Evolutionary conservation across 345 rosid species (phyloP).

Genomic region (Sisymbrium altissimum): DNA sequence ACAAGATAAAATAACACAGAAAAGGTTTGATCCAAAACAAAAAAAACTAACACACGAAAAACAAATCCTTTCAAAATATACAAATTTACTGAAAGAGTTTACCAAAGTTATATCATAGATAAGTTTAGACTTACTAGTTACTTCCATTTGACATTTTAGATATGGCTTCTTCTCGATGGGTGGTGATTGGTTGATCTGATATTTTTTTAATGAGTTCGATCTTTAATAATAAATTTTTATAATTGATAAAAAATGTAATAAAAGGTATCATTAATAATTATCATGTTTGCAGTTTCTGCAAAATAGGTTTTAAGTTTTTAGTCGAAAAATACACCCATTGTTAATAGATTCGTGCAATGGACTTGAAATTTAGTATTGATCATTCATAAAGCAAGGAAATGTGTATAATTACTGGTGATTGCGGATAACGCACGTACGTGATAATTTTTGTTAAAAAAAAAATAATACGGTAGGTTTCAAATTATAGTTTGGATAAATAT

Average conservation of each 20-base stretch:
- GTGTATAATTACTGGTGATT: conserved; percentile 16
- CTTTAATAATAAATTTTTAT: too few relatives aligned
- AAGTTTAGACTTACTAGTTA: not conserved
- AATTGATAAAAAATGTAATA: too few relatives aligned
- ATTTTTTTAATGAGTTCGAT: too few relatives aligned
- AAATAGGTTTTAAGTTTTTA: not conserved
- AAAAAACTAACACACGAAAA: not conserved
- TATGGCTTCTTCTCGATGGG: not conserved
- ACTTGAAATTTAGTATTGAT: conserved; percentile 1
- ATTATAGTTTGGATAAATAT: not conserved
- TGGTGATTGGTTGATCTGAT: not conserved
- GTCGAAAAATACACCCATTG: not conserved
- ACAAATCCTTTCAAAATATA: not conserved
- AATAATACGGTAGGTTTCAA: not conserved
- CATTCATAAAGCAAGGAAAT: conserved; percentile 8
- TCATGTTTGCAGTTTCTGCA: not conserved
- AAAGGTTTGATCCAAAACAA: too few relatives aligned
- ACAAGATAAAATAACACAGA: not conserved
- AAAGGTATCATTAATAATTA: not conserved
- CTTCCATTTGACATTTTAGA: not conserved
- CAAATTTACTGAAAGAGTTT: not conserved
- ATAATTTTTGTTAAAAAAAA: not conserved
- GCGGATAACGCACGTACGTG: conserved; percentile 14
- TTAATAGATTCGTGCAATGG: conserved; percentile 1
- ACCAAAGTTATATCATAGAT: not conserved